Conservation (phyloP, 805 yeast species). For the Yamadazyma paraphyllophila region DNA sequence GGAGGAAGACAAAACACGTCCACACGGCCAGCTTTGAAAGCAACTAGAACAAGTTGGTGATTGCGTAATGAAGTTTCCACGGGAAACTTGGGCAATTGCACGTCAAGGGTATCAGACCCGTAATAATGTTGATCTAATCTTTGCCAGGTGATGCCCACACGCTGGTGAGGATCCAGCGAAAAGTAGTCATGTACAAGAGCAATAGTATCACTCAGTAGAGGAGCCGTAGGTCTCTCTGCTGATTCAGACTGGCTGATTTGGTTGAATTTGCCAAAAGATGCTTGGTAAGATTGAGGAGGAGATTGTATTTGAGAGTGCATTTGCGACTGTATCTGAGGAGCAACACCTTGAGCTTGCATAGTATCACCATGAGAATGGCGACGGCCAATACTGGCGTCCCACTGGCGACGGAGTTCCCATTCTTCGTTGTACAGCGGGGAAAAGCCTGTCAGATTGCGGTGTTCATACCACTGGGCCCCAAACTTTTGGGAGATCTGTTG, state of each 20-base stretch:
- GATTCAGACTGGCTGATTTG: no score
- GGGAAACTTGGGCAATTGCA: slow-evolving; percentile 37
- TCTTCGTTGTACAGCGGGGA: slow-evolving; percentile 1
- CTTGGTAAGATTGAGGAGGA: no score
- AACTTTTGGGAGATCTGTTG: not conserved
- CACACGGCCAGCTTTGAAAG: slow-evolving; percentile 75
- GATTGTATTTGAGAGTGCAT: no score
- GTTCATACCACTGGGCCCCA: slow-evolving; percentile 1
- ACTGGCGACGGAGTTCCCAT: not conserved
- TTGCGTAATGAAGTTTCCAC: slow-evolving; percentile 34
- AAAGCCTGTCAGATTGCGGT: not conserved
- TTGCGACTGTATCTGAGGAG: no score
- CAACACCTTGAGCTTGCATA: not conserved
- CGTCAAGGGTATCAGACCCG: slow-evolving; percentile 30
- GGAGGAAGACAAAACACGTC: slow-evolving; percentile 70
- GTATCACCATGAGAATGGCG: slow-evolving; percentile 1
- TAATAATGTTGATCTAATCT: slow-evolving; percentile 27
- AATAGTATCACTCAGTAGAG: not conserved
- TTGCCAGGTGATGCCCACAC: slow-evolving; percentile 35
- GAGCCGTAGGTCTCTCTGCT: no score
- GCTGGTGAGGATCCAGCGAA: slow-evolving; percentile 34
- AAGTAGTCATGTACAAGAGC: slow-evolving; percentile 31
- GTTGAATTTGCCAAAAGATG: no score
- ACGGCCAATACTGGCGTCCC: not conserved
- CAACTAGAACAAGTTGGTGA: slow-evolving; percentile 55